Evolutionary conservation across 2,329 filamentous ascomycete species (phyloP), one percentile per base, ranked within the genome.

Genomic region (Colletotrichum tanaceti): DNA sequence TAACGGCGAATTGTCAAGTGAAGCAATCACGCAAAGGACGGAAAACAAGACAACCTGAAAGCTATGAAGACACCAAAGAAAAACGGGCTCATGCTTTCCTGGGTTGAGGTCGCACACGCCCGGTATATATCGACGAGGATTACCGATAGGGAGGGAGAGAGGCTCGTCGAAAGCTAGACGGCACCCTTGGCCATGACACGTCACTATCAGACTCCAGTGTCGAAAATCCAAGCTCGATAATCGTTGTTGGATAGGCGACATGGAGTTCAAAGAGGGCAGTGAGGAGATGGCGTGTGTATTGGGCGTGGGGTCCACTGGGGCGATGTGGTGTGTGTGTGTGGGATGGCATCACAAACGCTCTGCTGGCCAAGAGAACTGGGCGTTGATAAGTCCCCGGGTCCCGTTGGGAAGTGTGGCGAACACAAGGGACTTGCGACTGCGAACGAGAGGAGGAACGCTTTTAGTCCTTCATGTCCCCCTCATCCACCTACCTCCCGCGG

Each of bases 261-360:
- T 54, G 38, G 59, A 35, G 50, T 35, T 5, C 22, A 39, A 47
- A 11, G 11, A 32, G 24, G 22, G 44, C 5, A 28, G 43, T 38
- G 28, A 47, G 41, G 7, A 22, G 41, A 58, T 38, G n/a, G 38
- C 16, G 32, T 38, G 11, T 6, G 43, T 22, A 16, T 10, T 14
- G 11, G 20, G 41, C 28, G 49, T 47, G 54, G 35, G 61, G 41
- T 22, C 65, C 43, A 53, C 50, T 18, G 16, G 44, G 28, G 18
- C n/a, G 39, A 44, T 16, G 38, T 35, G 18, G 28, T 49, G 63
- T 66, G 52, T 11, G 28, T 49, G 63, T 66, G 52, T 11, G 46
- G 59, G 39, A 58, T 46, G 52, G 46, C 61, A 38, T 58, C 24
- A 59, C 65, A 68, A 68, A 68, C 65, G 55, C 39, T 32, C n/a